Base-by-base conservation (phyloP, 2,329 filamentous ascomycete species). In the Botrytis byssoidea region DNA sequence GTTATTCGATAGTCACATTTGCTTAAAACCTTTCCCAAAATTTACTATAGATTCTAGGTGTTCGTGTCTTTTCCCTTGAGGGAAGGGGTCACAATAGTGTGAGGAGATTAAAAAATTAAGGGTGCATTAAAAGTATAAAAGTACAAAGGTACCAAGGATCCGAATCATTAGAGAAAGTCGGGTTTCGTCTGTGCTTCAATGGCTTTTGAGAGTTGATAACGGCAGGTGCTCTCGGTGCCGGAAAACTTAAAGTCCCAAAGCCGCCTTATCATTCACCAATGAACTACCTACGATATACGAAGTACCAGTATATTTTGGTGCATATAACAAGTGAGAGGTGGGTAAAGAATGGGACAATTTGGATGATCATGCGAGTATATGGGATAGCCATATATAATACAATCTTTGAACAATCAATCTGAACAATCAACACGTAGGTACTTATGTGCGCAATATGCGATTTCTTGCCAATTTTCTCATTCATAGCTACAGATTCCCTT, bases 1-100 rank as follows among this genome's bases (percentile, higher is more conserved):
- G 57, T 44, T 72, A 18, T 40, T 46, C 40, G 48, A 60, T 10
- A 61, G 67, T 72, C 42, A 72, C 71, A 72, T 72, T 68, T 68
- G 63, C 42, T 46, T 46, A 14, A 64, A 29, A 51, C 12, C 6
- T 64, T 48, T 64, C 22, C 51, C 18, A 55, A 42, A 32, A 20
- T 66, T 14, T 9, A 55, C 20, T 42, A 55, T n/a, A 20, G 29
- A 55, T 48, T 55, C 29, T 29, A 57, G n/a, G 48, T 68, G 48
- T 59, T 70, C 14, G 32, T 48, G 32, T 44, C 22, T 29, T 40
- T 20, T 59, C 37, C 32, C 32, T 71, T n/a, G 35, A 66, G 63
- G 32, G 40, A 32, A 40, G 37, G 25, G 37, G 40, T 64, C 48
- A 29, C 69, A 64, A 64, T 61, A 61, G n/a, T 29, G 51, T 29